These are phyloP conservation scores for Heterobasidion annosum DNA, from an alignment of 1,284 basidiomycete species.

Conservation along the genomic window DNA sequence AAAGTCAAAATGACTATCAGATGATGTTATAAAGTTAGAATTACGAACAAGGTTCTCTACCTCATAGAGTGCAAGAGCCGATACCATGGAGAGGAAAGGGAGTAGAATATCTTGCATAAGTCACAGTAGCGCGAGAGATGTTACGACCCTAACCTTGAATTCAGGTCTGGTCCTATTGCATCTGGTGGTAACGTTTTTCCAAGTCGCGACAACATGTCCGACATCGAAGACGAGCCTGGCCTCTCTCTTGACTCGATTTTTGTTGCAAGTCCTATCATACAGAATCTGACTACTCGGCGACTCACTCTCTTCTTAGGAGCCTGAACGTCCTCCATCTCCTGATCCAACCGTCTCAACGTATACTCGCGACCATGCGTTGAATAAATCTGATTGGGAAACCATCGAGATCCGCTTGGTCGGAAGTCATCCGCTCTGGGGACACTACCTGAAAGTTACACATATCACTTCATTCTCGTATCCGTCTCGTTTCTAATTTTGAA, in stretches of 20 bases:
- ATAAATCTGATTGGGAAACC: constrained; percentile 12
- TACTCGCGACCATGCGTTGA: constrained; percentile 18
- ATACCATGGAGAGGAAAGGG: too few species aligned
- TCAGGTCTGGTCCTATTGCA: not conserved
- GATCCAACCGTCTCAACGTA: constrained; percentile 44
- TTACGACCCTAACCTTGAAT: not conserved
- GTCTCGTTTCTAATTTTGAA: not conserved
- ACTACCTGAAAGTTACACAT: constrained; percentile 59
- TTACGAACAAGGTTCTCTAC: too few species aligned
- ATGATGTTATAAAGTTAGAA: too few species aligned
- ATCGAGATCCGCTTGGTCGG: constrained; percentile 76
- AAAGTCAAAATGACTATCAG: too few species aligned
- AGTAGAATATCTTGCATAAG: too few species aligned
- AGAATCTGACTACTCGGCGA: not conserved
- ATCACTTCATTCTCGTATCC: not conserved
- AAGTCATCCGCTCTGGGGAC: constrained; percentile 86
- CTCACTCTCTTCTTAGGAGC: constrained; percentile 23
- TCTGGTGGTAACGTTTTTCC: too few species aligned
- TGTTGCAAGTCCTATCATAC: not conserved
- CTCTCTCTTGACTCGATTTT: not conserved
- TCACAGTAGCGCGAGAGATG: too few species aligned
- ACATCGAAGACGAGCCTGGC: not conserved
- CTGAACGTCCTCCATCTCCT: constrained; percentile 49
- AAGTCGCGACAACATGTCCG: not conserved
- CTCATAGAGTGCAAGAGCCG: too few species aligned